phyloP scores from a whole-genome alignment of 495 filamentous ascomycete species.

The Annulohypoxylon maeteangense region DNA sequence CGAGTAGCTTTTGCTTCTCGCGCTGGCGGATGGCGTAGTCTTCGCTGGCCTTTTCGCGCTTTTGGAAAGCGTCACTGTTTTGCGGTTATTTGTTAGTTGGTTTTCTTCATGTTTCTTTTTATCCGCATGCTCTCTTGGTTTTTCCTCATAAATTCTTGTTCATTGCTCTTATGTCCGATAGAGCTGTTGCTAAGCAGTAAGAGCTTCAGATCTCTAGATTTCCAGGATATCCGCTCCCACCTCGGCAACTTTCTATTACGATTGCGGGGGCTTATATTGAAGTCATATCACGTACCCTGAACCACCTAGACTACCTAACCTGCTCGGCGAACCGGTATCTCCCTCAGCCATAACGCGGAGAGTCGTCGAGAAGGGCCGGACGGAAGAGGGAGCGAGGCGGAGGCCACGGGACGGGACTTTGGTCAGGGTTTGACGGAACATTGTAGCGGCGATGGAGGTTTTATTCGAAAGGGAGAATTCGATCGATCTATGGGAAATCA shows the following conservation, averaged over 20 bases:
- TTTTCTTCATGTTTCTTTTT: constrained; percentile 7
- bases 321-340: constrained; percentile 72
- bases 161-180: neutral
- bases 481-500: neutral
- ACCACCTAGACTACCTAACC: constrained; percentile 53
- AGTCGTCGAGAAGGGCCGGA: constrained; percentile 69
- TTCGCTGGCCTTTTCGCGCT: constrained; percentile 89
- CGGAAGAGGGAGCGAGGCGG: constrained; percentile 54
- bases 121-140: neutral
- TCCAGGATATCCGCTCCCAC: neutral
- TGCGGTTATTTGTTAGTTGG: constrained; percentile 12
- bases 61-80: constrained; percentile 85
- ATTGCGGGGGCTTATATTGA: neutral
- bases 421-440: constrained; percentile 74
- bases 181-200: neutral
- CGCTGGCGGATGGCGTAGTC: constrained; percentile 82
- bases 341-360: constrained; percentile 71
- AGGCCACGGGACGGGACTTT: constrained; percentile 63
- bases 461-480: neutral
- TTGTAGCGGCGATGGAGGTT: constrained; percentile 48
- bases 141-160: neutral
- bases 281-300: constrained; percentile 51
- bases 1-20: constrained; percentile 83
- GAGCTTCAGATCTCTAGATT: neutral
- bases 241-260: neutral